phyloP scores from a whole-genome alignment of 2,329 filamentous ascomycete genomes.

The Phialocephala subalpina region DNA sequence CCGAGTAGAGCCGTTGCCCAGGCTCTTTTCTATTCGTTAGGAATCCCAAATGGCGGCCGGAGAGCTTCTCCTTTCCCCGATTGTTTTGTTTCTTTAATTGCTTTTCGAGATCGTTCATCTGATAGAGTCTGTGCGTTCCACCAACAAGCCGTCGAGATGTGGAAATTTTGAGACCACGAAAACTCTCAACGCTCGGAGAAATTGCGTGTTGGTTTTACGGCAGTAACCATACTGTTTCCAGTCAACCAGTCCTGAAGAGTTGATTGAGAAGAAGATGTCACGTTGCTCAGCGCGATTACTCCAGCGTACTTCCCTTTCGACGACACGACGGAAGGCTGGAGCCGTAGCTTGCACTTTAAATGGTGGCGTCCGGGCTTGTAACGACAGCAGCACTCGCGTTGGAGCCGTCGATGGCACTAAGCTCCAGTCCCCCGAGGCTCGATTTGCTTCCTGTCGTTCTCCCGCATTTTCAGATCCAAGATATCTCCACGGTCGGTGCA shows the following conservation, averaged over 20 bases:
- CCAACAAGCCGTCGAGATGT: constrained; percentile 2
- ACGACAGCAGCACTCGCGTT: not conserved
- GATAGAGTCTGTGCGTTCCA: constrained; percentile 11
- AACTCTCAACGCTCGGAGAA: not conserved
- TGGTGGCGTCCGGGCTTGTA: constrained; percentile 6
- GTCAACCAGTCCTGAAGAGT: not conserved
- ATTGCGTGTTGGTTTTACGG: not conserved
- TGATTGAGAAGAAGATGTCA: not conserved
- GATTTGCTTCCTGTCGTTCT: not conserved
- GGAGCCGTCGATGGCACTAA: constrained; percentile 1
- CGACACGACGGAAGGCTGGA: constrained; percentile 5
- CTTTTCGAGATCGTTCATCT: constrained; percentile 5
- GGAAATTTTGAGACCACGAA: not conserved
- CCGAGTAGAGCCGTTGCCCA: not conserved
- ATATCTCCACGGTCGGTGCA: not conserved
- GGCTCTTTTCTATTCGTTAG: not conserved
- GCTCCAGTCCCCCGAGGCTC: constrained; percentile 8
- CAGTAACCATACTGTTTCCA: not conserved
- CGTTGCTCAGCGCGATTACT: constrained; percentile 1
- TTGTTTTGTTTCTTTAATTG: not conserved
- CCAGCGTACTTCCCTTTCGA: not conserved
- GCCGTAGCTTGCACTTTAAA: constrained; percentile 5
- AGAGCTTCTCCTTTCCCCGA: not conserved
- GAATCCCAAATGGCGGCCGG: not conserved
- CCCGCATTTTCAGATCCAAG: not conserved